Conservation (phyloP, 2,329 filamentous ascomycete genomes). For the Mycosphaerella sp. region DNA sequence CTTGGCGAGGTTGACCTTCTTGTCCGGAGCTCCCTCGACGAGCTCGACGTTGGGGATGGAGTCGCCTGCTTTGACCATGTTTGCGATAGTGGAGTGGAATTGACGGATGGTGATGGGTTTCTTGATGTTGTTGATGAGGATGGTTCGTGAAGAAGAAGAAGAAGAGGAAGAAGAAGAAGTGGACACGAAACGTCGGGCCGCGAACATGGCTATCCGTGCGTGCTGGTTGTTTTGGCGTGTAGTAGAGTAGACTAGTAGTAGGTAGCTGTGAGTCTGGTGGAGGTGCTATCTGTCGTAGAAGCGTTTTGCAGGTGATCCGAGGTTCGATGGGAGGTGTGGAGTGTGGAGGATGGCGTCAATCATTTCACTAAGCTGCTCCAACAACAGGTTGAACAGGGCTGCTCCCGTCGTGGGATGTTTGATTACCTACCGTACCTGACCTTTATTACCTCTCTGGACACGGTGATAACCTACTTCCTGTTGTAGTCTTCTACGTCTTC, state of each 20-base stretch:
- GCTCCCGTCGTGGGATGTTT: background rate
- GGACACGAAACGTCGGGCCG: slow-evolving; percentile 25
- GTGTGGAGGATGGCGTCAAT: background rate
- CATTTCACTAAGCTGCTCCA: too few species aligned
- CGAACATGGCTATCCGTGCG: slow-evolving; percentile 24
- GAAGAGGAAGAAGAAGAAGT: too few species aligned
- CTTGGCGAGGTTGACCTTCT: slow-evolving; percentile 77
- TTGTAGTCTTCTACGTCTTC: too few species aligned
- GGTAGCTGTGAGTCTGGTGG: too few species aligned
- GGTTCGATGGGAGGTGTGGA: slow-evolving; percentile 8
- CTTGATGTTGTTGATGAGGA: background rate
- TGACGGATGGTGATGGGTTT: slow-evolving; percentile 17
- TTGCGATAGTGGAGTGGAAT: slow-evolving; percentile 61
- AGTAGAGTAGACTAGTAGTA: too few species aligned
- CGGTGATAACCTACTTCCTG: too few species aligned
- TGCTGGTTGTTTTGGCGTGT: background rate
- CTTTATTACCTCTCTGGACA: too few species aligned
- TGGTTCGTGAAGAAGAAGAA: too few species aligned
- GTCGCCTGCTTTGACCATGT: slow-evolving; percentile 71
- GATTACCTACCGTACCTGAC: too few species aligned
- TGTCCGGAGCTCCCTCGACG: slow-evolving; percentile 80
- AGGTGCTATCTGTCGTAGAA: too few species aligned
- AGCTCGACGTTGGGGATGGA: slow-evolving; percentile 69
- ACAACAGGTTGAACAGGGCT: too few species aligned
- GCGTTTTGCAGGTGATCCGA: slow-evolving; percentile 4